phyloP scores from a whole-genome alignment of 2,329 filamentous ascomycete genomes.

The Juglanconis sp. region DNA sequence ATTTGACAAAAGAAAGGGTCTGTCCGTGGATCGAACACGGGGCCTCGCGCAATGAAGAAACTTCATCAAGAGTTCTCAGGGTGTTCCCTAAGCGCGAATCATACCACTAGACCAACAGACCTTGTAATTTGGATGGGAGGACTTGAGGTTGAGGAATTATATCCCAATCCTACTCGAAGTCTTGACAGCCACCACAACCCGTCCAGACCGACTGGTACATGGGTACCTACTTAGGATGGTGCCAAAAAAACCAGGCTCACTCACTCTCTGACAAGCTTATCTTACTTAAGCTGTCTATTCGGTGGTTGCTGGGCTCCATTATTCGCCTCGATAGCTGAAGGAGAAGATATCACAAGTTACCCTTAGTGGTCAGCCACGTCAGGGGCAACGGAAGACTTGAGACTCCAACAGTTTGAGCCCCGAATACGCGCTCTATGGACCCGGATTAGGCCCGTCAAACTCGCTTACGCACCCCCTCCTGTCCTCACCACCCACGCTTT shows the following conservation, averaged over 20 bases:
- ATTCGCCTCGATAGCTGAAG: neutral
- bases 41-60: conserved; percentile 38
- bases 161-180: too few species aligned
- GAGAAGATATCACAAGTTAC: neutral
- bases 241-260: too few species aligned
- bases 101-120: conserved; percentile 64
- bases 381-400: neutral
- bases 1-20: conserved; percentile 31
- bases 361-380: neutral
- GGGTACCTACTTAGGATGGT: too few species aligned
- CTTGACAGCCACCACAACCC: too few species aligned
- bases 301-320: too few species aligned
- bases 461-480: neutral
- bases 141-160: too few species aligned
- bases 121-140: conserved; percentile 15
- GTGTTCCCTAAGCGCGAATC: conserved; percentile 66
- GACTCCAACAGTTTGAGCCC: conserved; percentile 10
- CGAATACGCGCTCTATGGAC: neutral
- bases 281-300: too few species aligned
- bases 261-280: too few species aligned
- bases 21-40: conserved; percentile 46
- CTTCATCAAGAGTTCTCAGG: conserved; percentile 22
- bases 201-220: too few species aligned
- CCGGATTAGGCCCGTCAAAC: neutral
- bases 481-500: neutral